These are phyloP conservation scores for Albophoma yamanashiensis DNA, from an alignment of 2,329 filamentous ascomycete genomes.

Conservation along the genomic window DNA sequence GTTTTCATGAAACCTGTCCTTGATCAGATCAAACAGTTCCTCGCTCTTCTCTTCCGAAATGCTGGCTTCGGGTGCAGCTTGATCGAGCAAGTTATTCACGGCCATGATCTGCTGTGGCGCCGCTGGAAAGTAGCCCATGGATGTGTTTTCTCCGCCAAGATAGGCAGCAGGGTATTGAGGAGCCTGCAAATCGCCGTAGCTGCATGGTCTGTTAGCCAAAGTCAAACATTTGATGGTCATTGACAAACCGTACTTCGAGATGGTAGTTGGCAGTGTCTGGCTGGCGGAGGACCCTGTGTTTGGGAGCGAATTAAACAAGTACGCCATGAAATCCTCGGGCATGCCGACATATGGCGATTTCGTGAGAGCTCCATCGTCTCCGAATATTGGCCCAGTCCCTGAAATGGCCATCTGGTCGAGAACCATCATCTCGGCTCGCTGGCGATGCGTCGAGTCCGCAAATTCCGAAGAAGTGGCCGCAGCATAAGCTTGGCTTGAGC, in stretches of 20 bases:
- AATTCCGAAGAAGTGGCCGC: slow-evolving; percentile 30
- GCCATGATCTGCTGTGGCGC: slow-evolving; percentile 74
- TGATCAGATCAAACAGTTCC: slow-evolving; percentile 74
- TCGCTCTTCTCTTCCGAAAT: slow-evolving; percentile 82
- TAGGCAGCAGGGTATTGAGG: slow-evolving; percentile 33
- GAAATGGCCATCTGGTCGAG: slow-evolving; percentile 52
- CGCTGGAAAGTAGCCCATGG: slow-evolving; percentile 47
- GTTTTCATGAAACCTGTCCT: slow-evolving; percentile 69
- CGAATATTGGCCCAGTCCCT: slow-evolving; percentile 77
- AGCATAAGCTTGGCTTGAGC: slow-evolving; percentile 25
- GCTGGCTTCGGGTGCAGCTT: slow-evolving; percentile 65
- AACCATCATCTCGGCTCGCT: slow-evolving; percentile 44
- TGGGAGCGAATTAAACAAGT: slow-evolving; percentile 55
- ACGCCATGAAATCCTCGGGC: slow-evolving; percentile 79
- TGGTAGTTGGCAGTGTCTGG: slow-evolving; percentile 32
- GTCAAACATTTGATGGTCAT: background rate
- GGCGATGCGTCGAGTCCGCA: slow-evolving; percentile 31
- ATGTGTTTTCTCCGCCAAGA: slow-evolving; percentile 33
- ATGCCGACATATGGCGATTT: slow-evolving; percentile 77
- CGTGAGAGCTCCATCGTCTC: slow-evolving; percentile 64
- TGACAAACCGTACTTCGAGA: slow-evolving; percentile 34
- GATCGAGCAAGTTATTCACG: slow-evolving; percentile 74
- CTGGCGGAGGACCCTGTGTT: slow-evolving; percentile 18
- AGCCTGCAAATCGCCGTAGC: slow-evolving; percentile 40
- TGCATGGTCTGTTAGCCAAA: slow-evolving; percentile 20